Percentiles rank a stretch among this genome's conserved stretches.
Conservation (phyloP, 192 early-diverging fungal species). For the Paraglomus occultum region DNA sequence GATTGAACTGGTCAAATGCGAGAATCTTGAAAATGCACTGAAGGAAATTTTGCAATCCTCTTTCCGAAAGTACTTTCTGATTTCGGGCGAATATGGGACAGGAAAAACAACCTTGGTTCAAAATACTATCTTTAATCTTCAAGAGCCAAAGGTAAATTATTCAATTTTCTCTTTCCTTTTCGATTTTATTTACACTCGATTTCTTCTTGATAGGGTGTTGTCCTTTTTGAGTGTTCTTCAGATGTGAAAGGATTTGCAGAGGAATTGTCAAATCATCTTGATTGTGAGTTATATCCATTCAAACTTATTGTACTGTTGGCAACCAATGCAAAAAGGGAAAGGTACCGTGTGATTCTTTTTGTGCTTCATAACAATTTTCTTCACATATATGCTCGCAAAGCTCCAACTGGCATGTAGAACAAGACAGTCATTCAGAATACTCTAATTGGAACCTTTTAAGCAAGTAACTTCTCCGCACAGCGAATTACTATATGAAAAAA, state of each 20-base stretch:
- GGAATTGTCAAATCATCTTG: constrained; percentile 3
- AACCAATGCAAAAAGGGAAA: constrained; percentile 9
- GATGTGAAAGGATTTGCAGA: constrained; percentile 8
- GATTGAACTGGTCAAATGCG: neutral
- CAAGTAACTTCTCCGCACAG: neutral
- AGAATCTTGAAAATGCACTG: constrained; percentile 8
- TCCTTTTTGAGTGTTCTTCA: constrained; percentile 22
- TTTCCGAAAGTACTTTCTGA: constrained; percentile 11
- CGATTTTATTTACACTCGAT: constrained; percentile 18
- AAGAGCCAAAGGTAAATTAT: constrained; percentile 28
- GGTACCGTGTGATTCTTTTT: neutral
- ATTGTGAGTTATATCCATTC: constrained; percentile 23
- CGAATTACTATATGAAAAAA: constrained; percentile 6
- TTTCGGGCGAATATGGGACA: constrained; percentile 22
- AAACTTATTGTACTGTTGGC: constrained; percentile 9
- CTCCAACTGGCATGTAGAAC: constrained; percentile 11
- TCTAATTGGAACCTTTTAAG: constrained; percentile 9
- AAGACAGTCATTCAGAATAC: constrained; percentile 2
- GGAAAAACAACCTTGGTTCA: constrained; percentile 25
- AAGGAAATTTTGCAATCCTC: constrained; percentile 14
- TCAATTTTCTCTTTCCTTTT: constrained; percentile 20
- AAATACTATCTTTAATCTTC: neutral
- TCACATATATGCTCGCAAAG: constrained; percentile 16
- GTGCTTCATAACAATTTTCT: neutral
- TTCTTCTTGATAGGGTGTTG: constrained; percentile 28